phyloP scores from a whole-genome alignment of 495 filamentous ascomycete species.

The Sporormia fimetaria region DNA sequence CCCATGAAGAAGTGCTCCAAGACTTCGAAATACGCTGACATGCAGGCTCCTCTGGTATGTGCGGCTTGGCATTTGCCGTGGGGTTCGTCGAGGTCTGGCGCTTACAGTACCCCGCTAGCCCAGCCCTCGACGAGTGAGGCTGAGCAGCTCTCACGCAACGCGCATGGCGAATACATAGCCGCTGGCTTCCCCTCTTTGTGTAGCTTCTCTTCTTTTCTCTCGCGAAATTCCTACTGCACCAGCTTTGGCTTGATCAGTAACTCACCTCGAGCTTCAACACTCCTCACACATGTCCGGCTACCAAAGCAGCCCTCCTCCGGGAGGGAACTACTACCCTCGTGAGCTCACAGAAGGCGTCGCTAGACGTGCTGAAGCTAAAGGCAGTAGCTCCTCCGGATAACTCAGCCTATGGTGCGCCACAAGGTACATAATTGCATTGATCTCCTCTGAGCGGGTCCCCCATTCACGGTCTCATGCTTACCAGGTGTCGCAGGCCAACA shows the following conservation, averaged over 20 bases:
- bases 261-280: too few relatives aligned
- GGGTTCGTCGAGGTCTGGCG: slow-evolving; percentile 5
- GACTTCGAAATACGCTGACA: too few relatives aligned
- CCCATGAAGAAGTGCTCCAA: too few relatives aligned
- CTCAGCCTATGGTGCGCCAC: slow-evolving; percentile 1
- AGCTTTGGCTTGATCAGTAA: too few relatives aligned
- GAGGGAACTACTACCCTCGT: slow-evolving; percentile 33
- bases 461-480: slow-evolving; percentile 6
- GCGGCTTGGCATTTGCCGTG: slow-evolving; percentile 3
- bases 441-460: slow-evolving; percentile 25
- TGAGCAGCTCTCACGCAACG: slow-evolving; percentile 13
- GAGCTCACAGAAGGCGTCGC: slow-evolving; percentile 10
- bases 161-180: slow-evolving; percentile 5
- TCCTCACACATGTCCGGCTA: slow-evolving; percentile 14
- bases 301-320: slow-evolving; percentile 15
- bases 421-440: slow-evolving; percentile 18
- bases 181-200: background rate
- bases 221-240: background rate
- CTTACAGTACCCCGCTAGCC: slow-evolving; percentile 17
- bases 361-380: slow-evolving; percentile 14
- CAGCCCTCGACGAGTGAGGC: slow-evolving; percentile 13
- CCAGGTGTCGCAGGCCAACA: slow-evolving; percentile 14
- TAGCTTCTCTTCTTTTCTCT: background rate
- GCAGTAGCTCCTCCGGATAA: slow-evolving; percentile 26
- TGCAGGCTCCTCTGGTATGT: background rate